Conservation (phyloP, 202 grass and related monocot genomes). For the Miscanthus sacchariflorus region DNA sequence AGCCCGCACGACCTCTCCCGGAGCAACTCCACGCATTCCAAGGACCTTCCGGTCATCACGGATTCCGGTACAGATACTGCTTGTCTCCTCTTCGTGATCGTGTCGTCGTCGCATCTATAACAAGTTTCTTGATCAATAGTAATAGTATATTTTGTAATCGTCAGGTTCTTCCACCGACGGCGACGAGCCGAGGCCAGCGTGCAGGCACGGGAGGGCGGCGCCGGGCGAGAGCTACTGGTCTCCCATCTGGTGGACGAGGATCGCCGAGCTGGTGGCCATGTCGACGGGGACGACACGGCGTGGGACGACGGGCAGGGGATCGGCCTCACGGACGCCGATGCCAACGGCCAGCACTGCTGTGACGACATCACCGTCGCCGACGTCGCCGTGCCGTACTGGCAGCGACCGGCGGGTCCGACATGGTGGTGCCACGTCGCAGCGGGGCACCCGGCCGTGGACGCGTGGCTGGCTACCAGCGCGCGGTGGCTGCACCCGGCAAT, state of each 20-base stretch:
- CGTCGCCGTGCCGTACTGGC: slow-evolving; percentile 70
- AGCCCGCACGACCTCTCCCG: slow-evolving; percentile 4
- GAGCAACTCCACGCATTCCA: slow-evolving; percentile 2
- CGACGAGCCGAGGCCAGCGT: slow-evolving; percentile 4
- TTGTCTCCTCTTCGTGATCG: background rate
- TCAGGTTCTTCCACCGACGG: slow-evolving; percentile 20
- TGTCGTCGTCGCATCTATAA: background rate
- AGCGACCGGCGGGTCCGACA: slow-evolving; percentile 62
- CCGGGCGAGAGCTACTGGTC: slow-evolving; percentile 52
- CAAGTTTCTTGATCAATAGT: background rate
- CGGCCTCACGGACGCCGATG: slow-evolving; percentile 41
- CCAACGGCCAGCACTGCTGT: slow-evolving; percentile 27
- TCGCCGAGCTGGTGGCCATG: slow-evolving; percentile 60
- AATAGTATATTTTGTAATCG: background rate
- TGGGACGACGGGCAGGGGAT: slow-evolving; percentile 35
- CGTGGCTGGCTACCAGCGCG: slow-evolving; percentile 59
- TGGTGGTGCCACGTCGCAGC: slow-evolving; percentile 83
- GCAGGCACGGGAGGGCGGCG: slow-evolving; percentile 19
- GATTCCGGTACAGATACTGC: background rate
- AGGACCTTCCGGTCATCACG: background rate
- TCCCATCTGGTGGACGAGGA: slow-evolving; percentile 72
- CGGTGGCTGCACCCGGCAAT: slow-evolving; percentile 78
- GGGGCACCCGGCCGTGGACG: slow-evolving; percentile 57
- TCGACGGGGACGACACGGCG: slow-evolving; percentile 55
- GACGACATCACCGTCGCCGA: slow-evolving; percentile 70